Evolutionary conservation across 2,329 filamentous ascomycete genomes (phyloP).

Genomic region (Fusarium compactum): DNA sequence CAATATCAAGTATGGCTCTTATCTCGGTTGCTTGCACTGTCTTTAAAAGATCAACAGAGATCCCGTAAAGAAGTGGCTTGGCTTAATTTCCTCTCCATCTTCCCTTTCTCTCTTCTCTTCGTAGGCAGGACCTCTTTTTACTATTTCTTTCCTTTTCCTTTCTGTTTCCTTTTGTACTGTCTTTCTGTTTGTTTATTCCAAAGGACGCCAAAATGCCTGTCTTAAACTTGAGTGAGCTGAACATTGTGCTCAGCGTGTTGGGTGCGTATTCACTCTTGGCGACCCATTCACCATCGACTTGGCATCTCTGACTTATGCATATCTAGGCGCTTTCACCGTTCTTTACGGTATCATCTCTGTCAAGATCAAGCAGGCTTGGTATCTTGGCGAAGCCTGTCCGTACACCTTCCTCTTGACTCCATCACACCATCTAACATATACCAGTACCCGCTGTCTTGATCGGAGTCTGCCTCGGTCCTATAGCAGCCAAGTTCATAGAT

Average conservation of each 20-base stretch:
- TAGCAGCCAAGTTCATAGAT: slow-evolving; percentile 65
- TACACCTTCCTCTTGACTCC: slow-evolving; percentile 47
- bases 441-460: slow-evolving; percentile 66
- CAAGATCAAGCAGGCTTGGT: slow-evolving; percentile 65
- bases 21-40: neutral
- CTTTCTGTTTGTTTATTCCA: neutral
- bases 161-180: neutral
- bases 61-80: neutral
- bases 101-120: neutral
- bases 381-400: slow-evolving; percentile 66
- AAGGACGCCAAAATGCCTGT: slow-evolving; percentile 20
- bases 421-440: neutral
- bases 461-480: slow-evolving; percentile 66
- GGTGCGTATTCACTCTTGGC: slow-evolving; percentile 57
- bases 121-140: slow-evolving; percentile 12
- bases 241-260: slow-evolving; percentile 60
- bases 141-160: neutral
- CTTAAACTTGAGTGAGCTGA: slow-evolving; percentile 64
- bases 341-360: slow-evolving; percentile 63
- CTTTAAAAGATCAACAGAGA: neutral
- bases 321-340: slow-evolving; percentile 59
- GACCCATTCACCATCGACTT: slow-evolving; percentile 52
- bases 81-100: neutral
- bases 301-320: slow-evolving; percentile 55
- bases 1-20: neutral